Percentiles rank a stretch among this genome's conserved stretches.
Conservation (phyloP, 192 early-diverging fungal species). For the Backusella circina region DNA sequence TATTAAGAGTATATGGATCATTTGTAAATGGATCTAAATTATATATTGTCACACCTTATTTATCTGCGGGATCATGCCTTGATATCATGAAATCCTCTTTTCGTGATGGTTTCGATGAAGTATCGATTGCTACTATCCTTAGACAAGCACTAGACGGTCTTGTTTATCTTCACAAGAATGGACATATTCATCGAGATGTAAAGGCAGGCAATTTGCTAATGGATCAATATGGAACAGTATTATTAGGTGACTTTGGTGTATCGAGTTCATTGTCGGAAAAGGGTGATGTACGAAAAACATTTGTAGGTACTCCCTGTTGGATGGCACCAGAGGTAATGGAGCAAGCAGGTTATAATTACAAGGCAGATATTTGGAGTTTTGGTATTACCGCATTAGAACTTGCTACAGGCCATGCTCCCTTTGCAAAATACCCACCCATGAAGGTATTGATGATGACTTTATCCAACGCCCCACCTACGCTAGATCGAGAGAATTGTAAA, state of each 20-base stretch:
- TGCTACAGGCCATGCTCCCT: constrained; percentile 83
- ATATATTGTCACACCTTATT: constrained; percentile 82
- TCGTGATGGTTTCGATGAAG: constrained; percentile 79
- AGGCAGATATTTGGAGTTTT: constrained; percentile 91
- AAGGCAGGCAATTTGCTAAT: constrained; percentile 71
- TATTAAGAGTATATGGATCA: constrained; percentile 77
- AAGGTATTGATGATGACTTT: constrained; percentile 87
- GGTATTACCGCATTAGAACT: constrained; percentile 85
- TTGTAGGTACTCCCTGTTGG: constrained; percentile 70
- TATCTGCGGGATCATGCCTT: constrained; percentile 72
- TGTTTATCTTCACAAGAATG: constrained; percentile 59
- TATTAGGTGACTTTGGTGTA: constrained; percentile 68
- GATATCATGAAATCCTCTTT: constrained; percentile 86
- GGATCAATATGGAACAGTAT: constrained; percentile 59
- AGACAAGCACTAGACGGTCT: constrained; percentile 70
- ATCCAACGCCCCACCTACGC: constrained; percentile 79
- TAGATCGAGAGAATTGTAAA: constrained; percentile 69
- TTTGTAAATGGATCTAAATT: constrained; percentile 80
- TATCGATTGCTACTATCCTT: constrained; percentile 73
- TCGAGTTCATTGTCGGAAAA: constrained; percentile 61
- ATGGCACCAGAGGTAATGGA: constrained; percentile 87
- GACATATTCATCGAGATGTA: constrained; percentile 69
- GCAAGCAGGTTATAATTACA: constrained; percentile 85
- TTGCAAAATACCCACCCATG: constrained; percentile 82
- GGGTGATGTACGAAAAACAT: constrained; percentile 62